A percentile compares a stretch with the other conserved stretches of the same genome.
Evolutionary conservation across 2,329 filamentous ascomycete genomes (phyloP).

Genomic region (Zymoseptoria ardabiliae): DNA sequence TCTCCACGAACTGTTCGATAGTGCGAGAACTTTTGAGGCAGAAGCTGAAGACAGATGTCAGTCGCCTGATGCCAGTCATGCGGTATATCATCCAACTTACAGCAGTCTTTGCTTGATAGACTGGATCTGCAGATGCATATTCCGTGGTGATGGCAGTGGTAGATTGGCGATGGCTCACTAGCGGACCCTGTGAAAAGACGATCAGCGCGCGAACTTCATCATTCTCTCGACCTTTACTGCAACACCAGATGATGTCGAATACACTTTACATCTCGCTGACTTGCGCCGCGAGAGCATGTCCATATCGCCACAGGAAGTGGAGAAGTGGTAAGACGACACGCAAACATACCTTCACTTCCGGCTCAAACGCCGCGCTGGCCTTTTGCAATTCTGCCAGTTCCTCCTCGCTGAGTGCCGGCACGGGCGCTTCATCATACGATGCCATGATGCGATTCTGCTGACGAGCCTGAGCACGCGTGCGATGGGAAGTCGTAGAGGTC

Average conservation of each 20-base stretch:
- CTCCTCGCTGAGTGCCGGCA: slow-evolving; percentile 34
- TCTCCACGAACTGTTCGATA: slow-evolving; percentile 86
- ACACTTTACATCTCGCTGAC: neutral
- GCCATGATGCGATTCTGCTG: slow-evolving; percentile 29
- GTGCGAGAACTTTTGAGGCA: slow-evolving; percentile 77
- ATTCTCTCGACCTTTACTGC: slow-evolving; percentile 16
- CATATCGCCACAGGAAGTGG: neutral
- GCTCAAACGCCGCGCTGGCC: slow-evolving; percentile 54
- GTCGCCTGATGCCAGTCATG: slow-evolving; percentile 1
- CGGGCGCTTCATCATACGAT: slow-evolving; percentile 24
- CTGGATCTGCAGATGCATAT: slow-evolving; percentile 79
- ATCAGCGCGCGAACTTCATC: slow-evolving; percentile 19
- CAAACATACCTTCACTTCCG: slow-evolving; percentile 48
- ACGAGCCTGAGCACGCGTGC: slow-evolving; percentile 18
- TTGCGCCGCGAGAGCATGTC: neutral
- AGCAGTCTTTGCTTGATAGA: slow-evolving; percentile 79
- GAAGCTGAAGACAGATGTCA: slow-evolving; percentile 47
- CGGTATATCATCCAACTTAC: slow-evolving; percentile 47
- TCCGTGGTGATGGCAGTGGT: slow-evolving; percentile 73
- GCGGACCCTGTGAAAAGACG: slow-evolving; percentile 57
- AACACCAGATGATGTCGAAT: slow-evolving; percentile 16
- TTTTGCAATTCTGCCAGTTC: slow-evolving; percentile 56
- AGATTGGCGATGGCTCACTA: slow-evolving; percentile 70
- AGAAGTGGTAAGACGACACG: neutral
- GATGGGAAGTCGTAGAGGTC: slow-evolving; percentile 9